Base-by-base conservation (phyloP, 495 filamentous ascomycete genomes). In the Penicillium odoratum region DNA sequence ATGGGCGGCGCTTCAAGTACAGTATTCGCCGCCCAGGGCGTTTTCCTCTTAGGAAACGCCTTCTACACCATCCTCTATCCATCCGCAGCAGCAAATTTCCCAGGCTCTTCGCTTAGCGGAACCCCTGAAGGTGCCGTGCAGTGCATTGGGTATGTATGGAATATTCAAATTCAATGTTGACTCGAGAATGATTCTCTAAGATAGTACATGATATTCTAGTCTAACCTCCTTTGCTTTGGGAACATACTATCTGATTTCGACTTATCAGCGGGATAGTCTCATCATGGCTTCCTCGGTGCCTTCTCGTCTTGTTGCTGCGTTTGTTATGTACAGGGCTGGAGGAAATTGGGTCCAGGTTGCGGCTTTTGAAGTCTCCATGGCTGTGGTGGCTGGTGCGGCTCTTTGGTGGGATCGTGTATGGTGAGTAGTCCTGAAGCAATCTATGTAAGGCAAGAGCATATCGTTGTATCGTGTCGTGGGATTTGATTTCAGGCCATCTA, bases 31-130 rank as follows among this genome's bases (percentile, higher is more conserved):
- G 54, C 53, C 25, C 54, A 66, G 44, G 59, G 59, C 26, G 50
- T 49, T 21, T 60, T 66, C 36, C 54, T 66, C 7, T 50, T 66
- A 9, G 63, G 53, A 29, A 66, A 66, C 36, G 56, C 56, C 4
- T 49, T 60, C 46, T 66, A 60, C 57, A 62, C 43, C 30, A 60
- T 60, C 28, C 7, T 51, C n/a, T 61, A 31, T 42, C 62, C 62
- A 25, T 47, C 55, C 46, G 54, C 58, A 1, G 62, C 51, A 42
- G 51, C 62, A 7, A 49, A 44, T 10, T 55, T 61, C 28, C 46
- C 53, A 18, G 58, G 52, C n/a, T 62, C 55, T 15, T 58, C 62
- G 13, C 25, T 61, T 7, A 57, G 15, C 13, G 55, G 58, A 18
- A 56, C 55, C 9, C 62, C 58, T 1, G 9, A 58, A 3, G 51